phyloP scores from a whole-genome alignment of 306 rosid genomes.

The Comarum palustre region DNA sequence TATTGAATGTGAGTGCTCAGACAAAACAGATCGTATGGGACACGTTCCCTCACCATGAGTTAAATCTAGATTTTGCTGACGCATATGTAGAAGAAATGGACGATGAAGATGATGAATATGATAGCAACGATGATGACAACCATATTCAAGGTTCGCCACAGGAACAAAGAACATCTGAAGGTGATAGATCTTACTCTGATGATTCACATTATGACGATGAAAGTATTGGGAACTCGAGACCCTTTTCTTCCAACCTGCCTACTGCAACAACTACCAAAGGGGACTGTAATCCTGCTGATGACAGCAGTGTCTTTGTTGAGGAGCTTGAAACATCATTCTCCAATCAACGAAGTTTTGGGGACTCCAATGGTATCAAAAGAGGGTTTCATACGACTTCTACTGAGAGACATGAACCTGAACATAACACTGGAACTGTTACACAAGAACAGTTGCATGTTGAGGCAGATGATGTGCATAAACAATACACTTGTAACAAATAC shows the following conservation, averaged over 20 bases:
- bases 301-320: constrained; percentile 9
- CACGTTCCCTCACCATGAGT: constrained; percentile 46
- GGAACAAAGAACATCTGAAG: constrained; percentile 26
- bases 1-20: constrained; percentile 69
- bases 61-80: constrained; percentile 55
- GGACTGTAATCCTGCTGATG: constrained; percentile 14
- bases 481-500: constrained; percentile 42
- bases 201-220: constrained; percentile 38
- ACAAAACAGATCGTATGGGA: constrained; percentile 62
- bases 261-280: constrained; percentile 22
- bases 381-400: constrained; percentile 21
- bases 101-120: constrained; percentile 62
- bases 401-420: constrained; percentile 19
- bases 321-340: constrained; percentile 17
- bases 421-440: constrained; percentile 19
- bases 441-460: neutral
- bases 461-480: constrained; percentile 9
- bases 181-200: constrained; percentile 16
- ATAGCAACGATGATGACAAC: constrained; percentile 19
- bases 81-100: constrained; percentile 69
- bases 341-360: constrained; percentile 12
- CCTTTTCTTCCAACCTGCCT: constrained; percentile 23
- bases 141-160: constrained; percentile 14
- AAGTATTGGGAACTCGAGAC: constrained; percentile 63
- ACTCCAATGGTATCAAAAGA: neutral